Base-by-base conservation (phyloP, 129 eudicot species). In the Tagetes patula region DNA sequence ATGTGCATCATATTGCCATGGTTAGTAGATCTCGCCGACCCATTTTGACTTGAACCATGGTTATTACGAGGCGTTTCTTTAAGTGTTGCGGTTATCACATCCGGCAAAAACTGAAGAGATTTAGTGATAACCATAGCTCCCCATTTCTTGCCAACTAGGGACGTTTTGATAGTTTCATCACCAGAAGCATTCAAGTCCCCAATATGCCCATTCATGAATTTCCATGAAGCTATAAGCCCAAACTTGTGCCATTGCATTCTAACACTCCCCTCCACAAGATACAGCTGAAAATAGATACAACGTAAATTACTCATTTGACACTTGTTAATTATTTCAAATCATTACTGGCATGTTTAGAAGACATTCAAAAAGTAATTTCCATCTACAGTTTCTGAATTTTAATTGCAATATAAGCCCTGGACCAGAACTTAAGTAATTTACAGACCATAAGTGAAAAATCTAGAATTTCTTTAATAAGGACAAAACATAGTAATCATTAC, bases 241-340 rank as follows among this genome's bases (percentile, higher is more conserved):
- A 87, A 83, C 82, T 94, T 86, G 75, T 95, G 97, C 99, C 99
- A 95, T 74, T 90, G 97, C 99, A 95, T 95, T 76, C 96, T 90
- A 53, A 90, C 97, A 79, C 97, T 95, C 56, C 88, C 96, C 47
- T 88, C 88, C 36, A 87, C 87, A 37, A 95, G 99, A 81, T 95
- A 95, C 3, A 97, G 99, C 99, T 95, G 89, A 83, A 12, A 20
- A 80, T 11, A 33, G 49, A 40, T 31, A 34, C n/a, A 64, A 64
- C 32, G 6, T 37, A 5, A n/a, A 61, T 3, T 96, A 89, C 72
- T 92, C 98, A 61, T n/a, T 47, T 34, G 1, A 12, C 69, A 13
- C 14, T 70, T 20, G 38, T 8, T 38, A 6, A 6, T 70, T 70
- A 34, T 53, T 32, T 14, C 27, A 20, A 4, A 39, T 40, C 11